Conservation (phyloP, 1,284 basidiomycete species). For the Moniliella sp. region DNA sequence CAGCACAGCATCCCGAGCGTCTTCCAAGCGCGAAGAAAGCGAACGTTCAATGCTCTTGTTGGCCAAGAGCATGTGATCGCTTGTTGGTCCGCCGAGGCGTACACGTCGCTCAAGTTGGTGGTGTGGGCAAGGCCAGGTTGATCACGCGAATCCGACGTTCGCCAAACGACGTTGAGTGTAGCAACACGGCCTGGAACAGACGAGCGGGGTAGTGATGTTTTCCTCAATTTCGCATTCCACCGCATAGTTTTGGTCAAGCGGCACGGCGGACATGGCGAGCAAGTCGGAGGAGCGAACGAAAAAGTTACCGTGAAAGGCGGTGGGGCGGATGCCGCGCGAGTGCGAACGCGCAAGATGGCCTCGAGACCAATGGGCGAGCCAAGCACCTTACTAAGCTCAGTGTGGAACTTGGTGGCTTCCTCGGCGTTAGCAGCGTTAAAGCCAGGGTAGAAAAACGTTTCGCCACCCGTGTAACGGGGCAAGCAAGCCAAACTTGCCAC, state of each 20-base stretch:
- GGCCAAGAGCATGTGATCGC: constrained; percentile 68
- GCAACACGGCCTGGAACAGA: constrained; percentile 81
- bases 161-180: constrained; percentile 88
- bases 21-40: constrained; percentile 66
- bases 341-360: constrained; percentile 88
- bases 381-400: constrained; percentile 79
- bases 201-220: constrained; percentile 69
- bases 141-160: constrained; percentile 89
- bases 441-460: constrained; percentile 93
- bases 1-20: constrained; percentile 69
- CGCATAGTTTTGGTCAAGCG: constrained; percentile 83
- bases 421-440: constrained; percentile 85
- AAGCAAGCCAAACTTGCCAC: constrained; percentile 75
- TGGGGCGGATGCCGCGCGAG: constrained; percentile 66
- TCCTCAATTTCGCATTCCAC: constrained; percentile 96
- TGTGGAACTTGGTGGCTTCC: constrained; percentile 90
- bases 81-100: constrained; percentile 79
- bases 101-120: constrained; percentile 72
- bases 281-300: constrained; percentile 94
- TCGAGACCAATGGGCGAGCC: constrained; percentile 87
- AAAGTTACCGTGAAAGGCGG: constrained; percentile 97
- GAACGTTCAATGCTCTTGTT: constrained; percentile 92
- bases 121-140: constrained; percentile 83
- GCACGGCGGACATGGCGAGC: constrained; percentile 82
- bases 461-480: constrained; percentile 89